A percentile compares a stretch with the other conserved stretches of the same genome.
Conservation (phyloP, 2,329 filamentous ascomycete genomes). For the Penicillium sp. region DNA sequence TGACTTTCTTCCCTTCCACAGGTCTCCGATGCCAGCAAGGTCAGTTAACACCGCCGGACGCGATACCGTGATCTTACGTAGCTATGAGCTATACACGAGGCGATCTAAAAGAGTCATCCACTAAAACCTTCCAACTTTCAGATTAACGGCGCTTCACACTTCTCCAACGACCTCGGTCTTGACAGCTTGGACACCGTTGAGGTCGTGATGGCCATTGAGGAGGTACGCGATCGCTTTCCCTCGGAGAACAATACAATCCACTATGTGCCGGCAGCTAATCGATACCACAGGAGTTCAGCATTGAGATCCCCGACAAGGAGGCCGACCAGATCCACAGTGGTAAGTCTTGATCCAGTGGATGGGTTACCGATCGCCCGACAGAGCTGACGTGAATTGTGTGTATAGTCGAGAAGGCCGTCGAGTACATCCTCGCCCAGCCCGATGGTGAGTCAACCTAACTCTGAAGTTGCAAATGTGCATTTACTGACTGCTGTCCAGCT, state of each 20-base stretch:
- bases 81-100: constrained; percentile 1
- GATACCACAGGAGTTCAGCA: constrained; percentile 69
- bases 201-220: constrained; percentile 99
- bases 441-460: constrained; percentile 68
- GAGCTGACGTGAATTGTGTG: constrained; percentile 18
- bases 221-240: constrained; percentile 57
- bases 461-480: not conserved
- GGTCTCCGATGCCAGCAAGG: constrained; percentile 45
- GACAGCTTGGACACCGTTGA: constrained; percentile 98
- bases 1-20: constrained; percentile 12
- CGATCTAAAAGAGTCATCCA: constrained; percentile 13
- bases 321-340: constrained; percentile 91
- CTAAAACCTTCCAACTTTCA: constrained; percentile 46
- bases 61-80: constrained; percentile 1
- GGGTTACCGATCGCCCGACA: not conserved
- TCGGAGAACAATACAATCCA: constrained; percentile 7
- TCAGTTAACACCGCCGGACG: constrained; percentile 27
- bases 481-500: constrained; percentile 30
- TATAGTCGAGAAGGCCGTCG: constrained; percentile 87
- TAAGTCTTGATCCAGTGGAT: constrained; percentile 52
- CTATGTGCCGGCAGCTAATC: constrained; percentile 18
- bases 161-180: constrained; percentile 93
- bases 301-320: constrained; percentile 98
- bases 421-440: constrained; percentile 91
- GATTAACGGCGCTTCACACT: constrained; percentile 85